phyloP scores from a whole-genome alignment of 2,329 filamentous ascomycete species.

The Parastagonospora nodorum region DNA sequence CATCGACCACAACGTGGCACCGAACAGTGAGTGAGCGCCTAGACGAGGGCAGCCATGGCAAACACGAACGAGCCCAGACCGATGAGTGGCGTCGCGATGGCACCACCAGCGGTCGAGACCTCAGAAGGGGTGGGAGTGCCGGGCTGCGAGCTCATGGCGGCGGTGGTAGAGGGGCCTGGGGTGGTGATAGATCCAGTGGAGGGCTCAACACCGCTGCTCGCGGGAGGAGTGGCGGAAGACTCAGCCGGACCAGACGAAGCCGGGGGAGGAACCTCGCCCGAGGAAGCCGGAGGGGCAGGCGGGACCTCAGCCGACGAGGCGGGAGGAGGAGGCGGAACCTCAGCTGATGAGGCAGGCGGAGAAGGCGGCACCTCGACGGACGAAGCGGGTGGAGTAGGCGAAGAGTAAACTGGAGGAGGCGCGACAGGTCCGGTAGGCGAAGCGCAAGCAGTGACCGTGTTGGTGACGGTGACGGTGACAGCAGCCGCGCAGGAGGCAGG shows the following conservation, averaged over 20 bases:
- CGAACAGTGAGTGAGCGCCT: slow-evolving; percentile 4
- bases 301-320: slow-evolving; percentile 6
- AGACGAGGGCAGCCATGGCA: slow-evolving; percentile 26
- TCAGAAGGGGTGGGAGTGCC: slow-evolving; percentile 6
- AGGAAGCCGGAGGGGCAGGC: not conserved
- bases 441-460: slow-evolving; percentile 18
- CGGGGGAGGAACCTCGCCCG: not conserved
- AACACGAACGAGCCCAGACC: slow-evolving; percentile 27
- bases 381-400: slow-evolving; percentile 8
- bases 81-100: slow-evolving; percentile 22
- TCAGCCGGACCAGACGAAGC: slow-evolving; percentile 3
- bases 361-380: slow-evolving; percentile 10
- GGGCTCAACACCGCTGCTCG: not conserved
- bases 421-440: slow-evolving; percentile 11
- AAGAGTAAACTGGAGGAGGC: slow-evolving; percentile 7
- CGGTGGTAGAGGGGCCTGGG: slow-evolving; percentile 13
- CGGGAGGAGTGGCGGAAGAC: slow-evolving; percentile 15
- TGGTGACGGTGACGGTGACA: slow-evolving; percentile 33
- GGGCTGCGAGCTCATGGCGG: slow-evolving; percentile 11
- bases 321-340: not conserved
- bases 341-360: not conserved
- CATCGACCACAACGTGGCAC: slow-evolving; percentile 5
- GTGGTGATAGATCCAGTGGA: slow-evolving; percentile 8
- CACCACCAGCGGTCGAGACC: slow-evolving; percentile 21
- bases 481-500: slow-evolving; percentile 19